These are phyloP conservation scores for Dentipellis sp. DNA, from an alignment of 768 basidiomycete species.

Conservation along the genomic window DNA sequence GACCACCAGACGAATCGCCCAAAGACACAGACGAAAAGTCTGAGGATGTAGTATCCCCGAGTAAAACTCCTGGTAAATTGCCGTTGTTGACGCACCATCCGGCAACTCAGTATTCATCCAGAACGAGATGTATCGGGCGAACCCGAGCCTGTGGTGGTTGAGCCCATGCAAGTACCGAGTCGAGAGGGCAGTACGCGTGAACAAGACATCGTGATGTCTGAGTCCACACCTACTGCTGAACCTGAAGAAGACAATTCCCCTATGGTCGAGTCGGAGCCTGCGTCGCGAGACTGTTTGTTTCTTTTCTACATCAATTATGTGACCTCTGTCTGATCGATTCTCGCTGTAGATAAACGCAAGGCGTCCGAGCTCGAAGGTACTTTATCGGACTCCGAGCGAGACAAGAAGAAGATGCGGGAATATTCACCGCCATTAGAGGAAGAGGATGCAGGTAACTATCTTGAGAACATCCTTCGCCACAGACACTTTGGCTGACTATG, in stretches of 20 bases:
- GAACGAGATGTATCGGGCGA: no score
- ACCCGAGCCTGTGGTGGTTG: no score
- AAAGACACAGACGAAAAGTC: no score
- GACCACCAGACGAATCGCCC: no score
- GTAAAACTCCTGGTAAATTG: no score
- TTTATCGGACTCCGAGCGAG: constrained; percentile 33
- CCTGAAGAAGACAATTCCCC: background rate
- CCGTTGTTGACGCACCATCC: no score
- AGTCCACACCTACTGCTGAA: background rate
- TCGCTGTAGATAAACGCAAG: constrained; percentile 53
- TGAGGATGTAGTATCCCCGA: no score
- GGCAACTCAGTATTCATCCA: no score
- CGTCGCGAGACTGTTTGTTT: constrained; percentile 10
- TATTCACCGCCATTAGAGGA: constrained; percentile 62
- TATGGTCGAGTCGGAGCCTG: no score
- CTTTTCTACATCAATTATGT: background rate
- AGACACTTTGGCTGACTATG: background rate
- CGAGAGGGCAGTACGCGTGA: background rate
- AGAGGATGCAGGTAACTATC: constrained; percentile 36
- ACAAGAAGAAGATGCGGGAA: constrained; percentile 53
- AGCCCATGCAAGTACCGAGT: no score
- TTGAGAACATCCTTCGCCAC: background rate
- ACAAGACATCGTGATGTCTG: background rate
- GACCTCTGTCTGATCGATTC: background rate
- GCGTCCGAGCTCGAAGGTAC: constrained; percentile 41